Conservation (phyloP, 1,139 yeast genomes). For the Nakaseomyces kungkrabaensis region DNA sequence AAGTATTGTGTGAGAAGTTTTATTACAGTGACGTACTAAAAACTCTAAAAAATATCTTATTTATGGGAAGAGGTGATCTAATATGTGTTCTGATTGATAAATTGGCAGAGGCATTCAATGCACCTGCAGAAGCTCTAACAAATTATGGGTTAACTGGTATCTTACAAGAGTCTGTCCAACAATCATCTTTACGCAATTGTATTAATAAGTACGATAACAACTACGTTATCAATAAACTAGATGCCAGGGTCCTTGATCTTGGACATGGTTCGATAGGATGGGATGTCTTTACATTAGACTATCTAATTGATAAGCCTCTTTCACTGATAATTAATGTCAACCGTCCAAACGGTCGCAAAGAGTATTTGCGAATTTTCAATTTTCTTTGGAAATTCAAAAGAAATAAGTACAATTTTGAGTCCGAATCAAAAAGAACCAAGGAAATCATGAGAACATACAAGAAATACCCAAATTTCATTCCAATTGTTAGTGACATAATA, state of each 20-base stretch:
- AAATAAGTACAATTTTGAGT: conserved; percentile 42
- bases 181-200: conserved; percentile 46
- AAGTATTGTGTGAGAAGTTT: conserved; percentile 41
- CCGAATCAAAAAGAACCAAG: conserved; percentile 38
- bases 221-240: conserved; percentile 46
- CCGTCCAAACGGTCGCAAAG: conserved; percentile 36
- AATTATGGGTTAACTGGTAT: conserved; percentile 58
- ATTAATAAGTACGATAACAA: conserved; percentile 27
- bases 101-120: conserved; percentile 46
- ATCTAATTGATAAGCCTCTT: conserved; percentile 53
- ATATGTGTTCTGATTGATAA: conserved; percentile 52
- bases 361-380: conserved; percentile 74
- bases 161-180: conserved; percentile 54
- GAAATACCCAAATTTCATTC: conserved; percentile 15
- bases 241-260: conserved; percentile 69
- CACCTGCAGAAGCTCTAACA: conserved; percentile 54
- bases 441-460: conserved; percentile 27
- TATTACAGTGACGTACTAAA: conserved; percentile 45
- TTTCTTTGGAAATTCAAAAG: conserved; percentile 75
- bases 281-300: conserved; percentile 90
- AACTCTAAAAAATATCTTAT: conserved; percentile 55
- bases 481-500: conserved; percentile 20
- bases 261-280: conserved; percentile 69
- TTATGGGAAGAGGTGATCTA: conserved; percentile 73
- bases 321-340: conserved; percentile 35